Evolutionary conservation across 108 stramenopile genomes (phyloP).

Genomic region (Nitzschia palea): DNA sequence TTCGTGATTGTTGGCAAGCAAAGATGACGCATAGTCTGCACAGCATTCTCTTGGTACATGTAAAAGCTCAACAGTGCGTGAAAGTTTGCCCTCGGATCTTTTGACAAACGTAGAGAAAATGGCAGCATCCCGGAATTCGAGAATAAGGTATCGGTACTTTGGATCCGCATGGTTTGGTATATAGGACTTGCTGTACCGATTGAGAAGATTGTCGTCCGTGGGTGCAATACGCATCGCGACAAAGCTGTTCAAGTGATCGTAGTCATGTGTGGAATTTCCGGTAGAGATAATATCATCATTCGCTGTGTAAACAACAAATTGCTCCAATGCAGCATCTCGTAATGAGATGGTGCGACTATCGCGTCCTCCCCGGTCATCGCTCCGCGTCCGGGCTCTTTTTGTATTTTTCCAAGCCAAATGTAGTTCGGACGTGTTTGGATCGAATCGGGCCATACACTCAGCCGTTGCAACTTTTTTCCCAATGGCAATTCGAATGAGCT

Average conservation of each 20-base stretch:
- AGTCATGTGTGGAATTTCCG: conserved; percentile 4
- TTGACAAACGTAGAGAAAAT: conserved; percentile 24
- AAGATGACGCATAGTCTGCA: background rate
- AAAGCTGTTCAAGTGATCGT: conserved; percentile 32
- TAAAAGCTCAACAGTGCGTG: background rate
- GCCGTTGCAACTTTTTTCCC: conserved; percentile 41
- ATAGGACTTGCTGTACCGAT: conserved; percentile 29
- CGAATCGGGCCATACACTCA: conserved; percentile 37
- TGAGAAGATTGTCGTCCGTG: conserved; percentile 31
- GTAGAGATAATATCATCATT: background rate
- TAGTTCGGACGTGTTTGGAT: conserved; percentile 30
- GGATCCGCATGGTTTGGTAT: conserved; percentile 14
- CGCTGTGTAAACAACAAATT: conserved; percentile 35
- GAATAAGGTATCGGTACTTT: conserved; percentile 34
- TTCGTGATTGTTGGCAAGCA: conserved; percentile 3
- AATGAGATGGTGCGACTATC: conserved; percentile 15
- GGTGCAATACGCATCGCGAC: conserved; percentile 49
- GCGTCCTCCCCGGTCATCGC: background rate
- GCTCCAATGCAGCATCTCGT: conserved; percentile 38
- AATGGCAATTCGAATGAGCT: conserved; percentile 53
- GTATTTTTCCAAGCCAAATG: conserved; percentile 12
- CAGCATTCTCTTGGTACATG: background rate
- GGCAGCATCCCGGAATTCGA: conserved; percentile 51
- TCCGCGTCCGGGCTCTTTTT: background rate
- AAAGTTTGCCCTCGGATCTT: conserved; percentile 19